Base-by-base conservation (phyloP, 176 grass and related monocot species). In the Cenchrus purpureus region DNA sequence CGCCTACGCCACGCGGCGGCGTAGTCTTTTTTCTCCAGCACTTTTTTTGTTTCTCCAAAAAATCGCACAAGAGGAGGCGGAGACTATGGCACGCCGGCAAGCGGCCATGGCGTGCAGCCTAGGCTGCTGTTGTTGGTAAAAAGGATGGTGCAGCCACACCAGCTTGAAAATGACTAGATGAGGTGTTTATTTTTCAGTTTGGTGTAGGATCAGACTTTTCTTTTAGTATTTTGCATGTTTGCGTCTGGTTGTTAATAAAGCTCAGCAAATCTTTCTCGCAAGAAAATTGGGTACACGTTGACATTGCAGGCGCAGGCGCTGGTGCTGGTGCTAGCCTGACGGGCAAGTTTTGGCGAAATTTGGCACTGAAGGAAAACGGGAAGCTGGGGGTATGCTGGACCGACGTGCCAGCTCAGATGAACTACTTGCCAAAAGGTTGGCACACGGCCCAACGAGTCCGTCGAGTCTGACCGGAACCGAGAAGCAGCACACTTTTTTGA, bases 131-230 rank as follows among this genome's bases (percentile, higher is more conserved):
- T 15, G 51, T 8, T 25, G 22, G 22, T 25, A 25, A 25, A 25
- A 25, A 25, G 22, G 70, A 50, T 29, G 20, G 46, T 29, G 70
- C 4, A 1, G 0, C 20, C 2, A 15, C 68, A 71, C n/a, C 70
- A 52, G 71, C 71, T 71, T 5, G 20, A 49, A 48, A 71, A 71
- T 45, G 68, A 71, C 68, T 71, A 71, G 19, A 48, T 25, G 43
- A 13, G 22, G 22, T 15, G 48, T 53, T 71, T 32, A 73, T 51
- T 73, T 73, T 51, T 6, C 31, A 32, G 31, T 32, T 32, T 32
- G 31, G 31, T 32, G 31, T 32, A 32, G 31, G 31, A 32, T 32
- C 31, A 32, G 31, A 32, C 31, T 32, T 32, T 32, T 32, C 31
- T 32, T 32, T 32, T 32, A 25, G 22, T 25, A 2, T 32, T 32